Evolutionary conservation across 768 basidiomycete genomes (phyloP), one percentile per base, ranked within the genome.

Genomic region (Leccinellum albellum): DNA sequence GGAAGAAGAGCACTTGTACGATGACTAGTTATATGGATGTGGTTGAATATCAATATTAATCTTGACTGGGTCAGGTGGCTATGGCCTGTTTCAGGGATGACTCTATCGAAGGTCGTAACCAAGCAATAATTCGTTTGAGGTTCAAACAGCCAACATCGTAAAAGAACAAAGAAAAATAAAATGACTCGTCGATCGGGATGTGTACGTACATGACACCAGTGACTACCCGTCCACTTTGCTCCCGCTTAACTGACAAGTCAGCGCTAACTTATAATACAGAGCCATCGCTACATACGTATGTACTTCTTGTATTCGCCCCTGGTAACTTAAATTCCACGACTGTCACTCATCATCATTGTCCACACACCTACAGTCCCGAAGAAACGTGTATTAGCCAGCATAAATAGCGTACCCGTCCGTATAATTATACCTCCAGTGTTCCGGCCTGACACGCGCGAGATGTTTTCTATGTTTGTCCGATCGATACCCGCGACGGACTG

Each of bases 41-140:
- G n/a, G n/a, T n/a, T n/a, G n/a, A n/a, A n/a, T n/a, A n/a, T n/a
- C n/a, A n/a, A n/a, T n/a, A n/a, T n/a, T n/a, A n/a, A n/a, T n/a
- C n/a, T n/a, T n/a, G n/a, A n/a, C n/a, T n/a, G n/a, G n/a, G n/a
- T n/a, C n/a, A n/a, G n/a, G n/a, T n/a, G 24, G 48, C 20, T 37
- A n/a, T 4, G 48, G 23, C 37, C 57, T 57, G 65, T 66, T 66
- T 66, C 65, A 66, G 29, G 15, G 57, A 55, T 46, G 14, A 23
- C 13, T 45, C 35, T n/a, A 8, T 5, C 31, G 12, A 33, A 47
- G 50, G 14, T 29, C 54, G 64, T 67, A 42, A 49, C 65, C 50
- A 66, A 7, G 53, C 47, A 44, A n/a, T n/a, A 8, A 12, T 32
- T 42, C n/a, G 53, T 33, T 32, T 23, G 49, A 33, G 12, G 44